Conservation (phyloP, 371 early-diverging fungal genomes). For the Capillidium heterosporum region DNA sequence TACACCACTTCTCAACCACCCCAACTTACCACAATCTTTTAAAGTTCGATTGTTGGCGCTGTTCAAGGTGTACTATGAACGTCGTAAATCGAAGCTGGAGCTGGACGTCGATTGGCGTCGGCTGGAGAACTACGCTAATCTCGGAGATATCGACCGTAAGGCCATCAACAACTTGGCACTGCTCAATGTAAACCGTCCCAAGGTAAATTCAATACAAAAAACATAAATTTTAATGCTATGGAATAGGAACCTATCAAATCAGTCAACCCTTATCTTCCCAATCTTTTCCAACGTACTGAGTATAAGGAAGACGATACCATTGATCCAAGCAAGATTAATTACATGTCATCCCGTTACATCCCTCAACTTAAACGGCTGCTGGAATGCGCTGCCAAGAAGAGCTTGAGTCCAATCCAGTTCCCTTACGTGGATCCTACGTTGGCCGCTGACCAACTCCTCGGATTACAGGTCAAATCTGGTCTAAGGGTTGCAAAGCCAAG, state of each 20-base stretch:
- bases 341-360: not conserved
- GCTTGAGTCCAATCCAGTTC: not conserved
- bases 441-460: not conserved
- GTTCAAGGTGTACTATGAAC: not conserved
- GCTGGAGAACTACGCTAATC: conserved; percentile 48
- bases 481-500: not conserved
- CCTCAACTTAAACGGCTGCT: not conserved
- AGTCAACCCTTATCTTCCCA: not conserved
- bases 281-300: not conserved
- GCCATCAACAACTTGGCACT: conserved; percentile 49
- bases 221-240: too few relatives aligned
- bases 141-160: conserved; percentile 49
- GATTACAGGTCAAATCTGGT: not conserved
- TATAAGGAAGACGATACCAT: not conserved
- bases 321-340: not conserved
- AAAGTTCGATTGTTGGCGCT: not conserved
- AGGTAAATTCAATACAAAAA: not conserved
- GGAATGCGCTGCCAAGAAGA: not conserved
- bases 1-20: conserved; percentile 61
- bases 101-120: conserved; percentile 24
- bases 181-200: not conserved
- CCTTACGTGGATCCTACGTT: not conserved
- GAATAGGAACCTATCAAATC: not conserved
- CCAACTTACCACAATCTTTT: conserved; percentile 22
- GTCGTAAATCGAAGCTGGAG: not conserved